phyloP scores from a whole-genome alignment of 2,329 filamentous ascomycete genomes.

The Fusarium goolgardi region DNA sequence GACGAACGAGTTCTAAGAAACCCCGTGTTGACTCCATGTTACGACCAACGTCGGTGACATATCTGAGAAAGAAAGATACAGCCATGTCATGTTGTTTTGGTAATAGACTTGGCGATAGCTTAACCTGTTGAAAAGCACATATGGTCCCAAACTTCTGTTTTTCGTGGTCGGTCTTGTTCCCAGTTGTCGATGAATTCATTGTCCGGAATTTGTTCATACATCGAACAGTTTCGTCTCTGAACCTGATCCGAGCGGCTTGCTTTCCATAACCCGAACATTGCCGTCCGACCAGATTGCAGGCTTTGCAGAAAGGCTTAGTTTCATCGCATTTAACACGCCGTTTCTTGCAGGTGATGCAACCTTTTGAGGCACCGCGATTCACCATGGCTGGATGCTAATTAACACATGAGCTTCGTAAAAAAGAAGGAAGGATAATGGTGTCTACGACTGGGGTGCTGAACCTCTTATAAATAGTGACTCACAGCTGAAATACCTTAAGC shows the following conservation, averaged over 20 bases:
- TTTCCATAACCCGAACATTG: slow-evolving; percentile 31
- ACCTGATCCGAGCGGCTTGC: not conserved
- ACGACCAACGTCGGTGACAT: slow-evolving; percentile 25
- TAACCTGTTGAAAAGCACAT: not conserved
- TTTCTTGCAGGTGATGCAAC: slow-evolving; percentile 33
- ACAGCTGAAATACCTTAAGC: not conserved
- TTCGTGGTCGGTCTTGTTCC: too few relatives aligned
- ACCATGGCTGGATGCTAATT: slow-evolving; percentile 7
- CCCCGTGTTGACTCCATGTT: slow-evolving; percentile 31
- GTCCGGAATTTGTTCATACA: not conserved
- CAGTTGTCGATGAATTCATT: rapidly evolving
- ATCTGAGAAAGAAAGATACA: slow-evolving; percentile 28
- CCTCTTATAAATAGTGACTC: rapidly evolving
- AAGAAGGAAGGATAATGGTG: rapidly evolving
- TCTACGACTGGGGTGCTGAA: not conserved
- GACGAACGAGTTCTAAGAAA: slow-evolving; percentile 31
- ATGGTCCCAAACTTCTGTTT: not conserved
- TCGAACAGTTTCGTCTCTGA: slow-evolving; percentile 22
- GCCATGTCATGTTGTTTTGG: slow-evolving; percentile 15
- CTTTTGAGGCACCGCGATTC: slow-evolving; percentile 27
- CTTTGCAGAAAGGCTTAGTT: slow-evolving; percentile 20
- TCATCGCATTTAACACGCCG: slow-evolving; percentile 37
- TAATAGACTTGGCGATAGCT: rapidly evolving
- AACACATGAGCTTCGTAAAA: rapidly evolving
- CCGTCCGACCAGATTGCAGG: slow-evolving; percentile 20